phyloP scores from a whole-genome alignment of 1,284 basidiomycete genomes.

The Anthracocystis setariae region DNA sequence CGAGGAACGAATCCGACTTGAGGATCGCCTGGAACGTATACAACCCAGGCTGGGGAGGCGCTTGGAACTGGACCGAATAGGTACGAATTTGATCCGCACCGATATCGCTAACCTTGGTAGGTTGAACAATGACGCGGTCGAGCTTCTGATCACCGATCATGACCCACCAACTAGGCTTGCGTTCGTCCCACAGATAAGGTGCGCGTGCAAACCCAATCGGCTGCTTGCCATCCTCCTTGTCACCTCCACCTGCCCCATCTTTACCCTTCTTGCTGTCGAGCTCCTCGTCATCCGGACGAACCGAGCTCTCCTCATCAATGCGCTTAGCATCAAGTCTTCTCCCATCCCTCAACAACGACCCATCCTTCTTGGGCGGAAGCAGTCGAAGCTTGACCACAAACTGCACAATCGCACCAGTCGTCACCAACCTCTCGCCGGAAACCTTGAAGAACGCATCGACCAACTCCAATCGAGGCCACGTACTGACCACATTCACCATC shows the following conservation, averaged over 20 bases:
- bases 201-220: slow-evolving; percentile 81
- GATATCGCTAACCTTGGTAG: slow-evolving; percentile 77
- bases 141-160: slow-evolving; percentile 89
- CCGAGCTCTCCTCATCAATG: slow-evolving; percentile 68
- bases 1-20: slow-evolving; percentile 86
- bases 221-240: slow-evolving; percentile 69
- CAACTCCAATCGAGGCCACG: slow-evolving; percentile 83
- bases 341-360: slow-evolving; percentile 54
- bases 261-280: slow-evolving; percentile 2
- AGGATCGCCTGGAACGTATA: slow-evolving; percentile 91
- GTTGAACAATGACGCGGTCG: slow-evolving; percentile 89
- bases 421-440: slow-evolving; percentile 86
- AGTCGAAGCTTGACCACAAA: slow-evolving; percentile 84
- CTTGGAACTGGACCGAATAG: slow-evolving; percentile 93
- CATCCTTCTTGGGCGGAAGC: slow-evolving; percentile 71
- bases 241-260: slow-evolving; percentile 5
- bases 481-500: slow-evolving; percentile 76
- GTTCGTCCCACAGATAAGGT: slow-evolving; percentile 76
- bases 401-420: slow-evolving; percentile 88
- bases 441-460: slow-evolving; percentile 84
- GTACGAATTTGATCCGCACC: slow-evolving; percentile 77
- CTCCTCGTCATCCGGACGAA: slow-evolving; percentile 60
- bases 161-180: slow-evolving; percentile 69
- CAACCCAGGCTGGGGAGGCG: slow-evolving; percentile 82
- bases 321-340: slow-evolving; percentile 48